Percentiles rank a stretch among this genome's conserved stretches.
Conservation (phyloP, 2,329 filamentous ascomycete species). For the Trichoderma atrobrunneum region DNA sequence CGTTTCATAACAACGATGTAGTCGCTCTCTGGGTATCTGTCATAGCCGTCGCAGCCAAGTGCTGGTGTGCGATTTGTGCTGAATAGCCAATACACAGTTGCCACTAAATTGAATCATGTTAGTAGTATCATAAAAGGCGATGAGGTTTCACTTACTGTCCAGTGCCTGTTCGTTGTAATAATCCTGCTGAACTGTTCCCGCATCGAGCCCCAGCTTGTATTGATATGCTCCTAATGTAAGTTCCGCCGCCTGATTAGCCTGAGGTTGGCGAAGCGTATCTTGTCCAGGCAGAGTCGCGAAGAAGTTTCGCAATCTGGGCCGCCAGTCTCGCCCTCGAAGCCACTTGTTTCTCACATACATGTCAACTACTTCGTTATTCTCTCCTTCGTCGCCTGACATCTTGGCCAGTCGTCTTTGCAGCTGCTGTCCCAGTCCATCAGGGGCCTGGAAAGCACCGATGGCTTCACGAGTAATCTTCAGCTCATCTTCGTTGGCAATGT, state of each 20-base stretch:
- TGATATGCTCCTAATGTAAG: background rate
- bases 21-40: conserved; percentile 8
- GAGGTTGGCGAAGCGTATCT: background rate
- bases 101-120: background rate
- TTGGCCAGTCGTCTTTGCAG: background rate
- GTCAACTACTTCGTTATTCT: conserved; percentile 9
- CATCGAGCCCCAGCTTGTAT: background rate
- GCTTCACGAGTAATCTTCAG: background rate
- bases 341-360: conserved; percentile 15
- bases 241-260: background rate
- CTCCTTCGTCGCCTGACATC: background rate
- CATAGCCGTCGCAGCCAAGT: background rate
- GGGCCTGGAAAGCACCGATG: background rate
- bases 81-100: background rate
- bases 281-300: conserved; percentile 10
- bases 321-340: conserved; percentile 10
- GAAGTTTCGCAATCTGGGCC: conserved; percentile 1
- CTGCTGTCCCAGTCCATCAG: background rate
- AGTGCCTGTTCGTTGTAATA: conserved; percentile 8
- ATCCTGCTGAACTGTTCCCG: background rate
- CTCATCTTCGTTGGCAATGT: background rate
- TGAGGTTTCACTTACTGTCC: background rate
- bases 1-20: conserved; percentile 8
- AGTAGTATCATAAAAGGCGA: background rate
- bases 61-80: conserved; percentile 1